Evolutionary conservation across 345 rosid genomes (phyloP), one percentile per base, ranked within the genome.

Genomic region (Citropsis articulata): DNA sequence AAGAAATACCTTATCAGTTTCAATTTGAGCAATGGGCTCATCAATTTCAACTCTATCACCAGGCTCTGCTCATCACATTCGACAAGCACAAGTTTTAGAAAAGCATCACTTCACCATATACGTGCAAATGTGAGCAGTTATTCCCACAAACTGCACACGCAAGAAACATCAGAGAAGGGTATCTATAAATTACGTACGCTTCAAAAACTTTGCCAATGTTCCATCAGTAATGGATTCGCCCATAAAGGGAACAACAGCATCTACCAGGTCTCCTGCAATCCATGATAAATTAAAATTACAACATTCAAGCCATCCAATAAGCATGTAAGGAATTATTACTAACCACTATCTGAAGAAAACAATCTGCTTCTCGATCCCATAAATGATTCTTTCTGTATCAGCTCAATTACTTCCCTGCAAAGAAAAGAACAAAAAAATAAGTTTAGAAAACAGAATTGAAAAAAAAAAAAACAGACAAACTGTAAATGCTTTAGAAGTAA

Each of bases 21-120:
- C 99, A 76, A 96, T 91, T 83, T 96, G 98, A 71, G 98, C 99
- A 87, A 94, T 94, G 57, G 94, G 80, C 82, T 96, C 98, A 71
- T 96, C 99, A 61, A 78, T 89, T 84, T 86, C 95, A 6, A 96
- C 99, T 35, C 90, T 85, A 55, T 96, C 99, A 77, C 99, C 99
- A 83, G 98, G 97, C 64, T 91, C 98, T 96, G 89, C 79, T 21
- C 85, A 19, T 75, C 66, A 82, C 64, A 42, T 21, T 73, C 21
- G 72, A 66, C 36, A 85, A 62, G 19, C 61, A 79, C 12, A 63
- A 56, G 68, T 77, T 76, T 25, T 61, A 66, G 56, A 27, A 55
- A 66, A 66, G 18, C 55, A 35, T 55, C 7, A 53, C 53, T 66
- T 16, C 21, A 53, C 6, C 18, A 14, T 50, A 35, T 22, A 16